Evolutionary conservation across 2,329 filamentous ascomycete species (phyloP), one percentile per base, ranked within the genome.

Genomic region (Tolypocladium album): DNA sequence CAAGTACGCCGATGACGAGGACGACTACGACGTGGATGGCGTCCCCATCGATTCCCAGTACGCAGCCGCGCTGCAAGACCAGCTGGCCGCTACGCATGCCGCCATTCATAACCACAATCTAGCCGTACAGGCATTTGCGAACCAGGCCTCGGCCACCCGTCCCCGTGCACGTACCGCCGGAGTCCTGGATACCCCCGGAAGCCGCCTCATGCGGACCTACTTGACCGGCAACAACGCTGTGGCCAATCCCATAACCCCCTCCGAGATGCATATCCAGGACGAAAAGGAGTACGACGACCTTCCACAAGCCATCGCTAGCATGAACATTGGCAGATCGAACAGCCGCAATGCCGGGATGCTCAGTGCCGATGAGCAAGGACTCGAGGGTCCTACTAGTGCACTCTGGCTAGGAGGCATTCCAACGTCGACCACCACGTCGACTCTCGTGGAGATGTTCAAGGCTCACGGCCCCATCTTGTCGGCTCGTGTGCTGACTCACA

Each of bases 391-490:
- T 24, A 97, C 94, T 15, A 88, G 92, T 68, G 92, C 94, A 40
- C 79, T 99, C 59, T 99, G 94, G 94, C 89, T 99, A 57, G 94
- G 94, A 59, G 97, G 93, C 74, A 97, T 99, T 61, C 94, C 94
- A 15, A 92, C 93, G 5, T 97, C 94, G 2, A 99, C 94, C 2
- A 99, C 94, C 0, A 92, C 94, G 13, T 96, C 93, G 1, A 97
- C 94, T 0, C 78, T 99, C 62, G 91, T 91, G 60, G 92, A 95
- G 65, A 96, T 97, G 77, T 99, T 99, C 78, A 90, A 90, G 72
- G 83, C 87, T n/a, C 96, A 94, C 66, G 94, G 94, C 12, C 83
- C 88, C 3, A 96, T 99, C 64, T 82, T 94, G 65, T 97, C 93
- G 4, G 93, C 91, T 36, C 85, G 94, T 64, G 94, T 99, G 5